Evolutionary conservation across 1,139 yeast species (phyloP), one percentile per base, ranked within the genome.

Genomic region (Kurtzmaniella quercitrusa): DNA sequence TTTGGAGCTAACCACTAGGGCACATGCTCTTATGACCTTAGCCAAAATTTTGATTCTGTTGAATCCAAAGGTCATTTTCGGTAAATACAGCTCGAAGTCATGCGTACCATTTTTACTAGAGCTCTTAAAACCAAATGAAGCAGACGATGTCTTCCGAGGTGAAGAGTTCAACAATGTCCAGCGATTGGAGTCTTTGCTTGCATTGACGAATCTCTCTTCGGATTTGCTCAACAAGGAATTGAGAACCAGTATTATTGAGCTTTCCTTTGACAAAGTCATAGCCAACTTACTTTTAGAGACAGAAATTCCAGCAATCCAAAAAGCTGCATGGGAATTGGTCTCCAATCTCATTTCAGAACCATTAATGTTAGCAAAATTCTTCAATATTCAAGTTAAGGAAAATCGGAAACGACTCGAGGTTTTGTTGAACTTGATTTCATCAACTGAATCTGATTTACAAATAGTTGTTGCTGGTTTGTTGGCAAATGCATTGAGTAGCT

Each of bases 401-500:
- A 56, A 67, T 27, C 39, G 48, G 37, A 62, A 62, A 38, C 57
- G 79, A 49, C 65, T 75, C 41, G 55, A 58, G 2, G 52, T 72
- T 1, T 51, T 75, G 41, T 56, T 75, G 3, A 71, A 66, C 40
- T 49, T 77, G 48, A 59, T 76, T 38, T 65, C 73, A 43, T 65
- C 78, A 27, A 51, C 56, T 1, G 68, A 73, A 47, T 51, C 53
- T 3, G 48, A 54, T 2, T 58, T 77, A 1, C 82, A 78, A 49
- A 48, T 60, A 1, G 69, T 66, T 1, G 58, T 75, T 14, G 65
- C 77, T 9, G 78, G 79, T 2, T 53, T 77, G 11, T 58, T 78
- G 42, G 81, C 78, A 2, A 78, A 77, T 51, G 75, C 79, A 2
- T 67, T 74, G 1, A 63, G 75, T 19, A 79, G 71, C 38, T 75